A percentile compares a stretch with the other conserved stretches of the same genome.
These are phyloP conservation scores for button mushroom (Agaricus bisporus) DNA, from an alignment of 768 basidiomycete species.

Conservation along the genomic window DNA sequence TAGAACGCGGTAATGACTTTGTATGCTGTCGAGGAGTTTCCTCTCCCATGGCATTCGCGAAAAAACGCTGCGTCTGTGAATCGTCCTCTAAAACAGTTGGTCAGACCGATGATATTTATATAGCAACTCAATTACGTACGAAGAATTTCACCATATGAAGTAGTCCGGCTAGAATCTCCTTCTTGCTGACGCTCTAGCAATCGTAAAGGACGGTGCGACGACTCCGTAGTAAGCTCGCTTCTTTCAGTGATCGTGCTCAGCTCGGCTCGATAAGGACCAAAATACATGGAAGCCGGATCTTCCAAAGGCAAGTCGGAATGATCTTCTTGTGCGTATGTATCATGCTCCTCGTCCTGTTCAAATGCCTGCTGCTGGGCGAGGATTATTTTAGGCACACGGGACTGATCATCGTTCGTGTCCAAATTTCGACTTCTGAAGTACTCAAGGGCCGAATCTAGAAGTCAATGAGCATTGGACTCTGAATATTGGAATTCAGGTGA, in stretches of 20 bases:
- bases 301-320: conserved; percentile 19
- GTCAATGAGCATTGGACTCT: conserved; percentile 1
- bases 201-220: conserved; percentile 32
- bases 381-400: conserved; percentile 55
- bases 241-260: conserved; percentile 65
- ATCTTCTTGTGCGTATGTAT: not conserved
- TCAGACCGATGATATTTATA: not conserved
- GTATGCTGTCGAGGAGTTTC: conserved; percentile 1
- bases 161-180: conserved; percentile 34
- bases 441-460: conserved; percentile 10
- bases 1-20: not conserved
- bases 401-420: conserved; percentile 26
- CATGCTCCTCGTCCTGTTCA: conserved; percentile 20
- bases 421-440: conserved; percentile 16
- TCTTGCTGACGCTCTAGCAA: conserved; percentile 3
- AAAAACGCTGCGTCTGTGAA: conserved; percentile 6
- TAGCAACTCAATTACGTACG: conserved; percentile 31
- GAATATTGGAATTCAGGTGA: not conserved
- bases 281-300: conserved; percentile 16
- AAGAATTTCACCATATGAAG: conserved; percentile 61
- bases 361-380: conserved; percentile 49
- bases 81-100: not conserved
- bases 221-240: conserved; percentile 59
- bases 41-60: conserved; percentile 1
- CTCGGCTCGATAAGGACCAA: conserved; percentile 23